Evolutionary conservation across 306 rosid genomes (phyloP), one percentile per base, ranked within the genome.

Genomic region (Begonia fuchsioides): DNA sequence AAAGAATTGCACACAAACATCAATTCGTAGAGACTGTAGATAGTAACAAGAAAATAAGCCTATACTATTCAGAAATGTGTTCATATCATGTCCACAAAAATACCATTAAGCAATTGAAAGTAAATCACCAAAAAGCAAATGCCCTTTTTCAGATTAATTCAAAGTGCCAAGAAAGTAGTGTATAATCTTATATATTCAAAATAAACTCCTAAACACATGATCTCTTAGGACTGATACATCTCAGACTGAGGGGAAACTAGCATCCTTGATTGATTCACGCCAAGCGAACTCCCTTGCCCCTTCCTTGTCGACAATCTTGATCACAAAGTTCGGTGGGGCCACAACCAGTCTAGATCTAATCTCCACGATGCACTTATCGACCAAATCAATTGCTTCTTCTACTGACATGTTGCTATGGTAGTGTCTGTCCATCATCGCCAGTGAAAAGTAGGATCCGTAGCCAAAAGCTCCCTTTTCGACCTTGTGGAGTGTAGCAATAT

Each of bases 391-490:
- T 8, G 94, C 95, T 58, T 85, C 95, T 56, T 90, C 81, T 46
- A 81, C 63, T 0, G 92, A 64, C 98, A 90, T 90, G 60, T 77
- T 83, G 18, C 79, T 78, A 26, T 80, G 88, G 62, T 57, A 88
- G 80, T 83, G 94, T 73, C 96, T 77, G 68, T 90, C 94, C 98
- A 90, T 90, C 72, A 79, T 73, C 26, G 95, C 53, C 39, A 90
- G 92, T 15, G 98, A 65, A 44, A 90, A 82, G 52, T 81, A 90
- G 41, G 98, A 85, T 2, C 94, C 98, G 45, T 82, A 90, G 20
- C 98, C 98, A 55, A 85, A 90, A 50, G 98, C 95, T 45, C 93
- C 98, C 76, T 79, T 90, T 43, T 90, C 95, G 71, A 90, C 87
- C 79, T 90, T 90, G 93, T 90, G 98, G 35, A 90, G 88, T 9